phyloP scores from a whole-genome alignment of 192 early-diverging fungal genomes.

The Entophlyctis luteolus region DNA sequence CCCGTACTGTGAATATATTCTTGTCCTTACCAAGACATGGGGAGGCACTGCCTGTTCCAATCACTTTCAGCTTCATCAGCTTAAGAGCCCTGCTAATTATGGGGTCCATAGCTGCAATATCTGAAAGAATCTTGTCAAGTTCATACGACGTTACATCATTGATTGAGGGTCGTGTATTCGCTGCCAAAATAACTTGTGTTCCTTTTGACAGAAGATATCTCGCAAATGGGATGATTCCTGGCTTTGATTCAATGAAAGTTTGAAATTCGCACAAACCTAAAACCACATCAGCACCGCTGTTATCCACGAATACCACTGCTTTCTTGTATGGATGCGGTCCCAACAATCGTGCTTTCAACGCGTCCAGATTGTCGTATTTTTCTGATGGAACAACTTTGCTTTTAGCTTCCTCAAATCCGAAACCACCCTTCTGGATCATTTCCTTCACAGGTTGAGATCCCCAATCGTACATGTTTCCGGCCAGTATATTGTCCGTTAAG shows the following conservation, averaged over 20 bases:
- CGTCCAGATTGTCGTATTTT: conserved; percentile 45
- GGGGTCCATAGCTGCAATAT: conserved; percentile 42
- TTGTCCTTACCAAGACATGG: conserved; percentile 56
- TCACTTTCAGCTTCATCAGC: conserved; percentile 43
- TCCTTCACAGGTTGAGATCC: conserved; percentile 59
- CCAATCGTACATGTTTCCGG: conserved; percentile 87
- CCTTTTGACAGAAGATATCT: conserved; percentile 54
- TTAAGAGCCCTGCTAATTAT: conserved; percentile 30
- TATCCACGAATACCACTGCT: conserved; percentile 77
- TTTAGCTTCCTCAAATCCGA: conserved; percentile 57
- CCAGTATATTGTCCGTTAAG: conserved; percentile 66
- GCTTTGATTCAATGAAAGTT: not conserved
- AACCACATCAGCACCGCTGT: conserved; percentile 75
- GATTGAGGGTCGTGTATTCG: conserved; percentile 71
- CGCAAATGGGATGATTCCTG: conserved; percentile 69
- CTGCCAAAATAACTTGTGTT: conserved; percentile 64
- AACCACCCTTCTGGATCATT: conserved; percentile 51
- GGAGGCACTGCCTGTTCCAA: conserved; percentile 64
- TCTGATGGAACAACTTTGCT: conserved; percentile 39
- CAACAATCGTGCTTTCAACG: conserved; percentile 42
- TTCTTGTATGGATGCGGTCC: conserved; percentile 41
- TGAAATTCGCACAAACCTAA: conserved; percentile 36
- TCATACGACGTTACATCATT: conserved; percentile 75
- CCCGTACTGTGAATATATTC: not conserved
- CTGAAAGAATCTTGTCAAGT: conserved; percentile 48